Evolutionary conservation across 2,329 filamentous ascomycete genomes (phyloP).

Genomic region (Xylariales sp.): DNA sequence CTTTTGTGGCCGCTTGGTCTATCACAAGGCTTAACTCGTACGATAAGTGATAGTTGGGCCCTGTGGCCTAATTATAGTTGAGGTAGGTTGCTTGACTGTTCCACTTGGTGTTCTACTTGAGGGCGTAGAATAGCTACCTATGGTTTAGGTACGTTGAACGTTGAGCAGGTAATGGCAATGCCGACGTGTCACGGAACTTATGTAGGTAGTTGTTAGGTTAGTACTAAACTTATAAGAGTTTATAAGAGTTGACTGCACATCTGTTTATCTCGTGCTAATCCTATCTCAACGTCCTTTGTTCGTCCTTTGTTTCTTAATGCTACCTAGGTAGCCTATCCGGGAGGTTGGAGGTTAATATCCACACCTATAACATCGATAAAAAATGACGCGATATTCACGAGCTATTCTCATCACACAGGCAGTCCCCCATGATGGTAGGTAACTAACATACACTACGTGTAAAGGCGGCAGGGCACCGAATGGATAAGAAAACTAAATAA

Average conservation of each 20-base stretch:
- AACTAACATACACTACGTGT: background rate
- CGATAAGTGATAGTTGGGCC: background rate
- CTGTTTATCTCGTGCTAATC: background rate
- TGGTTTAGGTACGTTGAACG: too few species aligned
- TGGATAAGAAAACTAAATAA: too few species aligned
- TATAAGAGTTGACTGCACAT: background rate
- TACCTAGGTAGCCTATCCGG: background rate
- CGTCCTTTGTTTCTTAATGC: too few species aligned
- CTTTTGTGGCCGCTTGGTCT: background rate
- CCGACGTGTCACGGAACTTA: background rate
- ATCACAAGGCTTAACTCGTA: background rate
- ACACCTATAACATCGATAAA: background rate
- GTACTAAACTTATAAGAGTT: too few species aligned
- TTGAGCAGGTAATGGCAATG: background rate
- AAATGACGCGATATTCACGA: background rate
- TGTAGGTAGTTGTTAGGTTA: too few species aligned
- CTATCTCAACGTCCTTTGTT: background rate
- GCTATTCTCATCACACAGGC: background rate
- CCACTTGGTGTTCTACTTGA: background rate
- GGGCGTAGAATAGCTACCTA: background rate
- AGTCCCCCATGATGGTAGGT: background rate
- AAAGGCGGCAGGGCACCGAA: background rate
- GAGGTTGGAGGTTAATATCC: background rate
- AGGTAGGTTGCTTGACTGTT: constrained; percentile 18
- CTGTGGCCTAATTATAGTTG: constrained; percentile 13